These are phyloP conservation scores for Rhizophagus clarus DNA, from an alignment of 192 early-diverging fungal species.

Conservation along the genomic window DNA sequence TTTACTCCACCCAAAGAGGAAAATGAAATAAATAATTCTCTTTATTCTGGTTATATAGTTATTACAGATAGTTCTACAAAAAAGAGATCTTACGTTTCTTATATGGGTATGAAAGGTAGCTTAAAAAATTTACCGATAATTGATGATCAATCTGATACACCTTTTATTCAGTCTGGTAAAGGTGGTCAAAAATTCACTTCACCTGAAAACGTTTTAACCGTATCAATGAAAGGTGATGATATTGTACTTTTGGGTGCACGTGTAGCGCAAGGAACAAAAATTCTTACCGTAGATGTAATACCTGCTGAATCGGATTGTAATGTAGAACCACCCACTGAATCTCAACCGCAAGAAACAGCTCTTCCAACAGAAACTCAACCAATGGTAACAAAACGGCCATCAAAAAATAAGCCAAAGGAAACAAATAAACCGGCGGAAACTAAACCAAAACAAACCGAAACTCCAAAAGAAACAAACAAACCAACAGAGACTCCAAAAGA, in stretches of 20 bases:
- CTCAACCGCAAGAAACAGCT: too few species aligned
- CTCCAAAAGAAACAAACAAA: not conserved
- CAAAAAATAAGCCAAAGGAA: not conserved
- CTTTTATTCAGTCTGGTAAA: conserved; percentile 25
- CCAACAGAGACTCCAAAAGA: not conserved
- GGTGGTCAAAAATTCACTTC: not conserved
- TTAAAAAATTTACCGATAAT: conserved; percentile 38
- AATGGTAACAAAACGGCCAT: not conserved
- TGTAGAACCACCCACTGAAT: not conserved
- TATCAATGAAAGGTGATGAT: not conserved
- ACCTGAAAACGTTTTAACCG: not conserved
- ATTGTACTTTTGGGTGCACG: not conserved
- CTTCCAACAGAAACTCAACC: not conserved
- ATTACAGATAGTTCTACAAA: conserved; percentile 8
- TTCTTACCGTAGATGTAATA: not conserved
- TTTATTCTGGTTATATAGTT: conserved; percentile 44
- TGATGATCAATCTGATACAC: conserved; percentile 32
- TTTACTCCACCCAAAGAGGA: conserved; percentile 42
- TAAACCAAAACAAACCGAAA: not conserved
- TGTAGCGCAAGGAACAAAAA: not conserved
- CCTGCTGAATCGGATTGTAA: not conserved
- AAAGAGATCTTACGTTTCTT: conserved; percentile 34
- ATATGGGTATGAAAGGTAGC: conserved; percentile 39
- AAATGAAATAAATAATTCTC: conserved; percentile 17
- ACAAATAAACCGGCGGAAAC: not conserved